phyloP scores from a whole-genome alignment of 2,329 filamentous ascomycete species.

The Raffaelea albimanens region DNA sequence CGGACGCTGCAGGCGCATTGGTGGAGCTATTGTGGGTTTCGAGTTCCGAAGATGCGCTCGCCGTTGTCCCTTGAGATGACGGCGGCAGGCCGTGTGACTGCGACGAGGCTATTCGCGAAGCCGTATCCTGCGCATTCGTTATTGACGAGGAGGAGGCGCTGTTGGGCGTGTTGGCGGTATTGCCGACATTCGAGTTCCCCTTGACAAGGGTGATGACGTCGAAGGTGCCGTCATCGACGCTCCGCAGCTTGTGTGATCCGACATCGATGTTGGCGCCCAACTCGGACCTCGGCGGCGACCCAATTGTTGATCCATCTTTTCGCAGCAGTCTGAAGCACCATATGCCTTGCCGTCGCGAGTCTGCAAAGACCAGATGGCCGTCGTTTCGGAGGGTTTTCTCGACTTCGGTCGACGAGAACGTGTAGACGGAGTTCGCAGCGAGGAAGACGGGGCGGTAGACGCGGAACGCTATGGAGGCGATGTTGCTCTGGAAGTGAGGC shows the following conservation, averaged over 20 bases:
- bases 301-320: slow-evolving; percentile 26
- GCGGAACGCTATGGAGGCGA: slow-evolving; percentile 44
- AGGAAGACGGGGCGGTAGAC: slow-evolving; percentile 42
- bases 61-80: slow-evolving; percentile 15
- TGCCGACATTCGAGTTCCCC: slow-evolving; percentile 28
- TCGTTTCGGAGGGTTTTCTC: slow-evolving; percentile 40
- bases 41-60: not conserved
- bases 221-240: slow-evolving; percentile 40
- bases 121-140: slow-evolving; percentile 28
- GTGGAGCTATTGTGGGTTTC: not conserved
- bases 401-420: slow-evolving; percentile 38
- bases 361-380: slow-evolving; percentile 44
- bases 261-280: slow-evolving; percentile 33
- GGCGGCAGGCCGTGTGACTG: slow-evolving; percentile 15
- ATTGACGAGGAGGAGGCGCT: slow-evolving; percentile 37
- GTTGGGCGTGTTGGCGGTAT: slow-evolving; percentile 33
- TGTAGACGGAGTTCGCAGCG: slow-evolving; percentile 30
- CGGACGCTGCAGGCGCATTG: not conserved
- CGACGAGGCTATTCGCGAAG: not conserved
- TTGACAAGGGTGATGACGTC: slow-evolving; percentile 40
- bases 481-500: slow-evolving; percentile 36
- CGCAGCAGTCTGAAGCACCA: slow-evolving; percentile 44
- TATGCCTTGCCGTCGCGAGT: slow-evolving; percentile 37
- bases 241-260: slow-evolving; percentile 31
- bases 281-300: slow-evolving; percentile 13